Evolutionary conservation across 139 green algal genomes (phyloP).

Genomic region (Tetradesmus obliquus): DNA sequence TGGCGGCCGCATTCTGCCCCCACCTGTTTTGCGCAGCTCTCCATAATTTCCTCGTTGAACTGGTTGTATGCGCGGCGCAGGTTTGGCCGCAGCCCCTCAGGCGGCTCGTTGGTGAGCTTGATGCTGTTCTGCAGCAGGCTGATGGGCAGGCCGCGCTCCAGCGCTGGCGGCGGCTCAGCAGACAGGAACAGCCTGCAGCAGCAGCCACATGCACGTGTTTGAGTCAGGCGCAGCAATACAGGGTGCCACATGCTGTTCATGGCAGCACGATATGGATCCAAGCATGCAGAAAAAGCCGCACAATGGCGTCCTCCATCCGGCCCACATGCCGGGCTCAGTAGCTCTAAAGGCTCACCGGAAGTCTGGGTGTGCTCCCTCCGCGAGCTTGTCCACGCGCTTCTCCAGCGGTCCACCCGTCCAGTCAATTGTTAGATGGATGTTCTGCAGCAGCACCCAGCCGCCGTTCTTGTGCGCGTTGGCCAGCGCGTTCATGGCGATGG

Average conservation of each 20-base stretch:
- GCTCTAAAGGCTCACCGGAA: constrained; percentile 69
- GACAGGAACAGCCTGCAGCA: constrained; percentile 87
- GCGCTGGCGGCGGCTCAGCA: constrained; percentile 86
- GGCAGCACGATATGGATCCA: neutral
- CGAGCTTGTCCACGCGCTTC: constrained; percentile 88
- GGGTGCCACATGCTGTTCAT: neutral
- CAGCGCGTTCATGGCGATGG: constrained; percentile 87
- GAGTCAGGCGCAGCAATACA: neutral
- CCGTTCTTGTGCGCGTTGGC: constrained; percentile 86
- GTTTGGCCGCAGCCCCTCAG: constrained; percentile 82
- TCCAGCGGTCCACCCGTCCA: constrained; percentile 88
- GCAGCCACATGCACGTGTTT: neutral
- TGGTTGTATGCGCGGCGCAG: constrained; percentile 83
- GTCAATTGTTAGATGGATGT: constrained; percentile 83
- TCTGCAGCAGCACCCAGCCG: constrained; percentile 96
- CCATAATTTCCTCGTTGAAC: constrained; percentile 91
- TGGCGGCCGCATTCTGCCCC: neutral
- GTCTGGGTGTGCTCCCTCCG: constrained; percentile 83
- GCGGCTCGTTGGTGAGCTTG: constrained; percentile 96
- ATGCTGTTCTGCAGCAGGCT: constrained; percentile 91
- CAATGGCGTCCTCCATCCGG: too few species aligned
- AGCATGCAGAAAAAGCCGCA: too few species aligned
- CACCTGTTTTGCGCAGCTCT: constrained; percentile 86
- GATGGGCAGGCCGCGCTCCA: constrained; percentile 89
- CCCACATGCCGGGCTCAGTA: neutral